Percentiles rank a stretch among this genome's conserved stretches.
Conservation (phyloP, 257 asterid species). For the Nyctanthes arbortristis region DNA sequence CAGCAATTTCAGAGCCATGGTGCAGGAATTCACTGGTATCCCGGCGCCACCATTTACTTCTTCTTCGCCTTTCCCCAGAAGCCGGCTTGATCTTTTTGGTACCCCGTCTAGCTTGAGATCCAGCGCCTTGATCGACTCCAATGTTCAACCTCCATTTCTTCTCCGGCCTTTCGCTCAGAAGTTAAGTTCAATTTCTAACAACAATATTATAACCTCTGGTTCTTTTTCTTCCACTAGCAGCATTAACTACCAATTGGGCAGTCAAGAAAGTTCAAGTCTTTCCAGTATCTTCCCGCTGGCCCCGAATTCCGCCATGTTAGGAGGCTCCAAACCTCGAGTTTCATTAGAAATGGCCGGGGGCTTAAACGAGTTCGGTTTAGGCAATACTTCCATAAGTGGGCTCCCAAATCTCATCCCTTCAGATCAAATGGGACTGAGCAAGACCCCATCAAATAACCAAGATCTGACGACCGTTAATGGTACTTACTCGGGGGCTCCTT, state of each 20-base stretch:
- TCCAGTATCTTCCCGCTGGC: constrained; percentile 37
- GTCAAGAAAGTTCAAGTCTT: constrained; percentile 31
- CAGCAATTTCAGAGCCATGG: constrained; percentile 89
- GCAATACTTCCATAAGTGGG: constrained; percentile 24
- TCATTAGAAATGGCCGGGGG: constrained; percentile 27
- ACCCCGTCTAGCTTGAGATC: constrained; percentile 38
- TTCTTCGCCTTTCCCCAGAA: constrained; percentile 38
- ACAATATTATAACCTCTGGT: constrained; percentile 14
- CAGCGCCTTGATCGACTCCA: constrained; percentile 25
- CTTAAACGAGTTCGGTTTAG: constrained; percentile 28
- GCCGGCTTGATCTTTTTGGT: constrained; percentile 53
- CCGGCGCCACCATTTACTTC: constrained; percentile 71
- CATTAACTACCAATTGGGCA: constrained; percentile 31
- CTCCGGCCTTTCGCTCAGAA: constrained; percentile 61
- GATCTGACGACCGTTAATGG: constrained; percentile 23
- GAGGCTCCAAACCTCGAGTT: constrained; percentile 28
- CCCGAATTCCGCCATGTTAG: constrained; percentile 6
- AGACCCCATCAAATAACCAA: constrained; percentile 18
- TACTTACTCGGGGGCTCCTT: constrained; percentile 23
- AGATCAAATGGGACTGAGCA: constrained; percentile 34
- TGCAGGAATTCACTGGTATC: constrained; percentile 87
- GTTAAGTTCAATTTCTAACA: constrained; percentile 13
- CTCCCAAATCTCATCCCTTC: constrained; percentile 55
- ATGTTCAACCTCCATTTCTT: constrained; percentile 41
- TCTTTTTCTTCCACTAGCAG: constrained; percentile 14